Percentiles rank a stretch among this genome's conserved stretches.
phyloP scores from a whole-genome alignment of 306 rosid genomes.

The Cucurbita maxima region DNA sequence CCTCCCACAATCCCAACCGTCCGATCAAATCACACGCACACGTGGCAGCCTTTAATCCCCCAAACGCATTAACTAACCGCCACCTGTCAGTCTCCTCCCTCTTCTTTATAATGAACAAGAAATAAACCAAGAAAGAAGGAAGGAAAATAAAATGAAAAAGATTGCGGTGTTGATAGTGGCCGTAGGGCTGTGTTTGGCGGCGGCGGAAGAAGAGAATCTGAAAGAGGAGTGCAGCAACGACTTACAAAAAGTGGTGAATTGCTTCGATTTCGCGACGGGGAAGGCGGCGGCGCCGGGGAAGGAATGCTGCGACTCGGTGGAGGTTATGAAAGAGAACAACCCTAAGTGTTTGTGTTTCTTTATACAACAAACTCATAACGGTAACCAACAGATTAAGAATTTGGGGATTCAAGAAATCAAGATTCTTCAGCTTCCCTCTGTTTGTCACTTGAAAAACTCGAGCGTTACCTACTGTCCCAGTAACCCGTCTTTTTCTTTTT shows the following conservation, averaged over 20 bases:
- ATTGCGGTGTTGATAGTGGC: background rate
- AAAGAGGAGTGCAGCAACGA: slow-evolving; percentile 24
- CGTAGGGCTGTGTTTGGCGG: background rate
- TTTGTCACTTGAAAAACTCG: slow-evolving; percentile 45
- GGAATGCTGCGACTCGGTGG: slow-evolving; percentile 46
- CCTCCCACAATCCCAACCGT: background rate
- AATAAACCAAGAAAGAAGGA: background rate
- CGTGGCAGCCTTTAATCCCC: background rate
- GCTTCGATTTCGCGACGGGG: slow-evolving; percentile 47
- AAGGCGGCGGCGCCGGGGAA: slow-evolving; percentile 30
- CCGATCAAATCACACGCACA: background rate
- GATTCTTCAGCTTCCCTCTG: slow-evolving; percentile 64
- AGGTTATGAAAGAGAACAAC: slow-evolving; percentile 20
- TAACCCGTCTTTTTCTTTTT: slow-evolving; percentile 13
- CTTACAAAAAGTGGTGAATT: slow-evolving; percentile 31
- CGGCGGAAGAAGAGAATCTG: background rate
- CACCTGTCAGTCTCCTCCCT: too few species aligned
- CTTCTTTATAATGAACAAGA: background rate
- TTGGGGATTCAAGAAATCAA: slow-evolving; percentile 46
- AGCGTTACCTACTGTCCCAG: slow-evolving; percentile 52
- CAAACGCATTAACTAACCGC: background rate
- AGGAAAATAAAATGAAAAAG: background rate
- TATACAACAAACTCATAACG: slow-evolving; percentile 45
- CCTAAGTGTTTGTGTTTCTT: slow-evolving; percentile 74
- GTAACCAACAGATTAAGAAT: slow-evolving; percentile 27